Percentiles rank a stretch among this genome's conserved stretches.
phyloP scores from a whole-genome alignment of 176 grass and related monocot genomes.

The Lolium rigidum region DNA sequence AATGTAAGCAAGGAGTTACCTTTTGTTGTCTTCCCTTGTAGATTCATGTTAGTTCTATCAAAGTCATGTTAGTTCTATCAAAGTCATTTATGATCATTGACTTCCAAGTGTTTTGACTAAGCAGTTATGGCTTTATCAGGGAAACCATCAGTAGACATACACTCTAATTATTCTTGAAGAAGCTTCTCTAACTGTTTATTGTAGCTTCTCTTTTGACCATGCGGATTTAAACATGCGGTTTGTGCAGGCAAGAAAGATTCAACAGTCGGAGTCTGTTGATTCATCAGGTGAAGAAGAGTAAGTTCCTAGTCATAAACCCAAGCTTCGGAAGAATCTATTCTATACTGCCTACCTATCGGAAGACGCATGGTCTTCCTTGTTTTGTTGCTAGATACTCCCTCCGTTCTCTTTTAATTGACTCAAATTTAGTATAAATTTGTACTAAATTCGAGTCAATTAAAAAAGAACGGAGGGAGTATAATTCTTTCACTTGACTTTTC shows the following conservation, averaged over 20 bases:
- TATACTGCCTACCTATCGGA: too few species aligned
- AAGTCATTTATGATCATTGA: constrained; percentile 17
- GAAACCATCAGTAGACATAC: constrained; percentile 27
- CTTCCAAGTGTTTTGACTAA: constrained; percentile 14
- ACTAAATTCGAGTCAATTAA: too few species aligned
- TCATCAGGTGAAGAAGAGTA: constrained; percentile 99
- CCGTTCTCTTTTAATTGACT: too few species aligned
- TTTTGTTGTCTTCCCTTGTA: constrained; percentile 19
- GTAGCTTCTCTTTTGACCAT: constrained; percentile 19
- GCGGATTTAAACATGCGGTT: constrained; percentile 44
- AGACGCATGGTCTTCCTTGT: too few species aligned
- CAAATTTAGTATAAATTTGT: too few species aligned
- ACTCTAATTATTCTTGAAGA: constrained; percentile 34
- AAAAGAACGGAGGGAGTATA: too few species aligned
- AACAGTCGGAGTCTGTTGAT: constrained; percentile 75
- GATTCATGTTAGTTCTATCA: constrained; percentile 39
- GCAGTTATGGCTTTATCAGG: background rate
- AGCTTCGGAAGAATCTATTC: too few species aligned
- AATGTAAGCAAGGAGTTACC: constrained; percentile 62
- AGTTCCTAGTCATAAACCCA: constrained; percentile 49
- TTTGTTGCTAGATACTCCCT: too few species aligned
- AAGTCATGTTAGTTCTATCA: constrained; percentile 31
- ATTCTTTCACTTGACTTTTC: too few species aligned
- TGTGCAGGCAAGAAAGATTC: constrained; percentile 83
- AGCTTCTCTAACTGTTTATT: background rate